These are phyloP conservation scores for Arthrobotrys sinensis DNA, from an alignment of 2,329 filamentous ascomycete genomes.

Conservation along the genomic window DNA sequence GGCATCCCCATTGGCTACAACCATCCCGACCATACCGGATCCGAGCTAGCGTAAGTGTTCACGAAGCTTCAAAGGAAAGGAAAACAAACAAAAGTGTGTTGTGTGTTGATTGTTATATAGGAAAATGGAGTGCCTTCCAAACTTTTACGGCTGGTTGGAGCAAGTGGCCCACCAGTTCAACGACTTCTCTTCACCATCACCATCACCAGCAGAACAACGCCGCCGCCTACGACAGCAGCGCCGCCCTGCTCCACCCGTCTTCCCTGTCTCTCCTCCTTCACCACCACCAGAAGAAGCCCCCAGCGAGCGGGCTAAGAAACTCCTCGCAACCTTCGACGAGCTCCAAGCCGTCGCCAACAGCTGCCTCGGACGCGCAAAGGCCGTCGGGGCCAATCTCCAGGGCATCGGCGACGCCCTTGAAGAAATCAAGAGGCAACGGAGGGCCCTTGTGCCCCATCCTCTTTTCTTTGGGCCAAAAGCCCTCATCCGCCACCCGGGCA, in stretches of 20 bases:
- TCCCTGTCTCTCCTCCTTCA: neutral
- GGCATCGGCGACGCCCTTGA: neutral
- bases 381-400: neutral
- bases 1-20: neutral
- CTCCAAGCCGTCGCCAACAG: neutral
- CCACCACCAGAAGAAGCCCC: too few relatives aligned
- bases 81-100: conserved; percentile 30
- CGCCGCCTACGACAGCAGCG: too few relatives aligned
- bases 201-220: neutral
- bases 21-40: neutral
- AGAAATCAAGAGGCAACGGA: neutral
- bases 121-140: conserved; percentile 1
- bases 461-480: conserved; percentile 4
- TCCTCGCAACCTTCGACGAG: neutral
- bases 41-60: neutral
- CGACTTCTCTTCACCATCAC: neutral
- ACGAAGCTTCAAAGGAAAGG: conserved; percentile 3
- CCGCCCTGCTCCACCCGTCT: neutral
- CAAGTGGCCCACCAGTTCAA: neutral
- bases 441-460: neutral
- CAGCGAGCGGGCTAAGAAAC: neutral
- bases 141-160: neutral
- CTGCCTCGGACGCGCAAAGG: neutral
- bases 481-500: neutral
- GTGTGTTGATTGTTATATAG: neutral